Evolutionary conservation across 805 yeast species (phyloP).

Genomic region (Myxozyma geophila): DNA sequence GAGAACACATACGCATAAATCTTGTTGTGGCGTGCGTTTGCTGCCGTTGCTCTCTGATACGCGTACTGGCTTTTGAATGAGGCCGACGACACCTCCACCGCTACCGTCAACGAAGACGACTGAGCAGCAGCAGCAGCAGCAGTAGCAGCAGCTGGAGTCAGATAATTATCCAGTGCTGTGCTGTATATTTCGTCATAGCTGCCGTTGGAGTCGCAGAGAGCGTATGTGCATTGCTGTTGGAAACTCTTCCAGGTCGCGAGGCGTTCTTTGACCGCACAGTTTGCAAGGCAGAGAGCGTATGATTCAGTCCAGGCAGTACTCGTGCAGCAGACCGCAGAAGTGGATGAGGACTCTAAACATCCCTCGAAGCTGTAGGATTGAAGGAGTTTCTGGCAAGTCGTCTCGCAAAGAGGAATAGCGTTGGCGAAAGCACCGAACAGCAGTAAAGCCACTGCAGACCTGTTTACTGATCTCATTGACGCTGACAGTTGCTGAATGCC

Average conservation of each 20-base stretch:
- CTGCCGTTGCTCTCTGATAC: conserved; percentile 2
- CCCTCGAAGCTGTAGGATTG: not conserved
- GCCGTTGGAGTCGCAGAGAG: conserved; percentile 11
- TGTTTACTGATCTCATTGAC: not conserved
- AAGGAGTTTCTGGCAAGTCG: not conserved
- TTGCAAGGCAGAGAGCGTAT: conserved; percentile 13
- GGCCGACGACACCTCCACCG: not conserved
- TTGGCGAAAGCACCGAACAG: not conserved
- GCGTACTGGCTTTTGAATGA: conserved; percentile 13
- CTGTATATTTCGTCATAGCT: conserved; percentile 10
- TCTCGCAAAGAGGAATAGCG: conserved; percentile 5
- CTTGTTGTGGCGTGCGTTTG: conserved; percentile 10
- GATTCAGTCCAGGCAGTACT: conserved; percentile 11
- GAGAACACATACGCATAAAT: conserved; percentile 13
- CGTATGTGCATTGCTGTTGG: conserved; percentile 6
- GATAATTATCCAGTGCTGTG: conserved; percentile 5
- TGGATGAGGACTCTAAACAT: not conserved
- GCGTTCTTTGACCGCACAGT: conserved; percentile 8
- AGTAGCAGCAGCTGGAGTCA: not conserved
- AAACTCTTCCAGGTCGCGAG: conserved; percentile 7
- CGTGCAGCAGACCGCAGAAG: conserved; percentile 6
- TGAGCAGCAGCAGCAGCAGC: not conserved
- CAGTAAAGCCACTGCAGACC: too few relatives aligned
- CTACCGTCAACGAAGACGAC: not conserved
- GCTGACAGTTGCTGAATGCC: not conserved